These are phyloP conservation scores for Tricholoma furcatifolium DNA, from an alignment of 768 basidiomycete species.

Conservation along the genomic window DNA sequence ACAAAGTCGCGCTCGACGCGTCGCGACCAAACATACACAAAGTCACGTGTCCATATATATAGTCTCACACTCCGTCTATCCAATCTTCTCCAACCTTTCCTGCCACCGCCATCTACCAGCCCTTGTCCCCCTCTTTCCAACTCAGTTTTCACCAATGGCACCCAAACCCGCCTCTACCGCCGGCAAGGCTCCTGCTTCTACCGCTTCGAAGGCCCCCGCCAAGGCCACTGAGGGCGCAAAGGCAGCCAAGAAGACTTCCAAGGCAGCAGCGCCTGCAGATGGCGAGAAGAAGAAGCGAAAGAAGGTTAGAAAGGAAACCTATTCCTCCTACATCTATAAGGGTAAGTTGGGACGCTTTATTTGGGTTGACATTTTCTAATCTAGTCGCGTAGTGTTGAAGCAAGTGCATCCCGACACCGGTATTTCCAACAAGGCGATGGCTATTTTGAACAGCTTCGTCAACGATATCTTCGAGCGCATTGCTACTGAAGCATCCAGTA, in stretches of 20 bases:
- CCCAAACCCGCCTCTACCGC: slow-evolving; percentile 83
- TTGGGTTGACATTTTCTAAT: not conserved
- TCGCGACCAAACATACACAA: slow-evolving; percentile 34
- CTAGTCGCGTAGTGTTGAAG: slow-evolving; percentile 67
- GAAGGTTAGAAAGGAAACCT: slow-evolving; percentile 88
- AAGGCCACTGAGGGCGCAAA: slow-evolving; percentile 61
- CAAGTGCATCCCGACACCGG: slow-evolving; percentile 99
- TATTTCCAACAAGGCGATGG: slow-evolving; percentile 99
- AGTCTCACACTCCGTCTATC: slow-evolving; percentile 16
- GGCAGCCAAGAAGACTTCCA: slow-evolving; percentile 80
- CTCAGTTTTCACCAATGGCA: slow-evolving; percentile 41
- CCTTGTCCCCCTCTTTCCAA: slow-evolving; percentile 5
- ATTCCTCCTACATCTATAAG: slow-evolving; percentile 92
- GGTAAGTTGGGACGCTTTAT: slow-evolving; percentile 38
- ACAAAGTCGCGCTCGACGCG: slow-evolving; percentile 40
- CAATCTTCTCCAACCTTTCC: slow-evolving; percentile 18
- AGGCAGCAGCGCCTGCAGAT: slow-evolving; percentile 59
- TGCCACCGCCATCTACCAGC: slow-evolving; percentile 20
- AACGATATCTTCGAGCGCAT: slow-evolving; percentile 96
- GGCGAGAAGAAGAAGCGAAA: slow-evolving; percentile 87
- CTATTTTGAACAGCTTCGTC: slow-evolving; percentile 94
- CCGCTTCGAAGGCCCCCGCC: slow-evolving; percentile 73
- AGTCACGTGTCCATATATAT: slow-evolving; percentile 37
- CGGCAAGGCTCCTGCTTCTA: slow-evolving; percentile 75
- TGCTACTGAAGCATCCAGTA: slow-evolving; percentile 86